Base-by-base conservation (phyloP, 2,329 filamentous ascomycete genomes). In the Phaeosphaeria sp. region DNA sequence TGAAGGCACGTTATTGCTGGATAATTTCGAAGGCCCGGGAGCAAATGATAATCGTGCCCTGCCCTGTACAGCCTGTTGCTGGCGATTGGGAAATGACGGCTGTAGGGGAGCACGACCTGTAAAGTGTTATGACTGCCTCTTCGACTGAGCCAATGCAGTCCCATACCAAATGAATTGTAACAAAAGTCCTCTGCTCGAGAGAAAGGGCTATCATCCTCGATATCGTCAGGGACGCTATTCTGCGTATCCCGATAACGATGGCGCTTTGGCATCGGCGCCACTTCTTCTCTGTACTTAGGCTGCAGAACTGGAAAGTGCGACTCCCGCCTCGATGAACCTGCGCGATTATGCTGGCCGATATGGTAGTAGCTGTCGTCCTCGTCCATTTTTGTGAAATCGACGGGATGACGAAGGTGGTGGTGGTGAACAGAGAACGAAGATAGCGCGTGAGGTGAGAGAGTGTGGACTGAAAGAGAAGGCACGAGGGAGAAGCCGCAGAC, bases 91-190 rank as follows among this genome's bases (percentile, higher is more conserved):
- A 42, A 74, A 70, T 9, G 74, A 67, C 50, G 69, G 68, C 17
- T 66, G 69, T 11, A 78, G 66, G 23, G 79, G 53, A 23, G 55
- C 61, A 36, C 77, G 60, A 59, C 80, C 79, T 81, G n/a, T 2
- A 23, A 1, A 20, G 15, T 11, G 46, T 62, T 17, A 65, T 20
- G 15, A 25, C 17, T 23, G 20, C 10, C 6, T 36, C 18, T 39
- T n/a, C 18, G 11, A 13, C n/a, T 21, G 5, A 1, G 17, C 17
- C 2, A 6, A n/a, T 9, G 11, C 13, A 2, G 36, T 1, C 17
- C 54, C 75, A 64, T 64, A 85, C 83, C 82, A 63, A 84, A 85
- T 2, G 77, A 77, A 73, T 85, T 82, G 13, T 84, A 72, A 7
- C 72, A 64, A 23, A 60, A 39, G 6, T 18, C 49, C 18, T 51